Evolutionary conservation across 768 basidiomycete species (phyloP).

Genomic region (Macrolepiota albuminosa): DNA sequence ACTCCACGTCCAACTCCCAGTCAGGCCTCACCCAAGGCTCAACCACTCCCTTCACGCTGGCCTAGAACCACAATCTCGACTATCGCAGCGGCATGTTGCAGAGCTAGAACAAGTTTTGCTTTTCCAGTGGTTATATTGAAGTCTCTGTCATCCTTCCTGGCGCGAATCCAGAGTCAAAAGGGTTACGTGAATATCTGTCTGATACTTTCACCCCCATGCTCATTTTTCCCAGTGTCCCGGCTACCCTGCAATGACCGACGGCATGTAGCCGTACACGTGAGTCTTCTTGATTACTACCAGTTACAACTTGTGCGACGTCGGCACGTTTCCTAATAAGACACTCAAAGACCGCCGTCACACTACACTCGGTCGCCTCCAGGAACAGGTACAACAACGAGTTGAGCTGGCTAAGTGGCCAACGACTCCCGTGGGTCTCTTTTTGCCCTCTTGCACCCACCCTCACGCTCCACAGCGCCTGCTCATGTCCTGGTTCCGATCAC

Average conservation of each 20-base stretch:
- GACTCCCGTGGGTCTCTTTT: slow-evolving; percentile 49
- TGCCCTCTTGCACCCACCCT: not conserved
- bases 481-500: no score
- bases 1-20: no score
- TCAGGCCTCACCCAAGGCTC: no score
- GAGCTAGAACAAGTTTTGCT: no score
- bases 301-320: slow-evolving; percentile 68
- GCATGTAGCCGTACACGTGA: slow-evolving; percentile 26
- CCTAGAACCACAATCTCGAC: no score
- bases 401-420: slow-evolving; percentile 75
- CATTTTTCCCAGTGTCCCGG: slow-evolving; percentile 60
- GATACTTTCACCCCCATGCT: not conserved
- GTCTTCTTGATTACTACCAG: slow-evolving; percentile 23
- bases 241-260: slow-evolving; percentile 75
- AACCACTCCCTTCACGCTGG: no score
- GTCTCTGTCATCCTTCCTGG: no score
- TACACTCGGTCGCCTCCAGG: slow-evolving; percentile 44
- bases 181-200: slow-evolving; percentile 26
- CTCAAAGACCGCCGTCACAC: slow-evolving; percentile 50
- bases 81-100: no score
- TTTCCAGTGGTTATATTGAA: no score
- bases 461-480: no score
- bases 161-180: no score
- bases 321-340: slow-evolving; percentile 75
- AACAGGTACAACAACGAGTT: slow-evolving; percentile 52